A percentile compares a stretch with the other conserved stretches of the same genome.
Conservation (phyloP, 2,329 filamentous ascomycete genomes). For the Shiraia sp. region DNA sequence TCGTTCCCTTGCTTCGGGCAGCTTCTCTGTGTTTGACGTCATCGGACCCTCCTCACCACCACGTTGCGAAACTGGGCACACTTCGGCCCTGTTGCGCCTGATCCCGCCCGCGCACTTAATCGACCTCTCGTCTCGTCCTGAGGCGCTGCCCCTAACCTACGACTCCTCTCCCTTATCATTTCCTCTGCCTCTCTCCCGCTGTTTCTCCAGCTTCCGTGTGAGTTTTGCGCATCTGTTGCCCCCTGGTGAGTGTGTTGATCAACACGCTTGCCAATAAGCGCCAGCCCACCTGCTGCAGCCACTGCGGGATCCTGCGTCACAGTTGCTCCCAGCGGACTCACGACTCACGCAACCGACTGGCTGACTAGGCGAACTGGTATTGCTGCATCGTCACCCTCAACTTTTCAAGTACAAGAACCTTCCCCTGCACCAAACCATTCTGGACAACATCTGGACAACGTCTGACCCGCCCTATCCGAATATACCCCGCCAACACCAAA, state of each 20-base stretch:
- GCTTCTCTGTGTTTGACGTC: neutral
- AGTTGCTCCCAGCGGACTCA: conserved; percentile 14
- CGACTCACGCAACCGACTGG: conserved; percentile 14
- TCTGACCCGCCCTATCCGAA: conserved; percentile 2
- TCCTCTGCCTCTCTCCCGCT: neutral
- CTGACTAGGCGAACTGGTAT: conserved; percentile 17
- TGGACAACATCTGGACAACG: conserved; percentile 6
- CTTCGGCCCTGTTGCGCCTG: conserved; percentile 11
- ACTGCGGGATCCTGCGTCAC: conserved; percentile 20
- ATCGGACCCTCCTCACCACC: conserved; percentile 1
- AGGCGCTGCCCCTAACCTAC: conserved; percentile 12
- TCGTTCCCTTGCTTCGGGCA: neutral
- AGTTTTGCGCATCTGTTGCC: no score
- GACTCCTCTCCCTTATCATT: conserved; percentile 1
- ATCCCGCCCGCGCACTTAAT: conserved; percentile 11
- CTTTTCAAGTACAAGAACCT: neutral
- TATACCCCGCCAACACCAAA: conserved; percentile 2
- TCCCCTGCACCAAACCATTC: neutral
- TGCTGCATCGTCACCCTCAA: conserved; percentile 4
- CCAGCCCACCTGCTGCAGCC: conserved; percentile 20
- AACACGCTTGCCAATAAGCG: conserved; percentile 18
- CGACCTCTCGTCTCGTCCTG: conserved; percentile 17
- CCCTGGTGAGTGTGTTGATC: conserved; percentile 17
- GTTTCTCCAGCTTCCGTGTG: neutral
- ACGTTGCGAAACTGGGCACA: conserved; percentile 4